A percentile compares a stretch with the other conserved stretches of the same genome.
These are phyloP conservation scores for Fraxinus cuspidata DNA, from an alignment of 257 asterid genomes.

Conservation along the genomic window DNA sequence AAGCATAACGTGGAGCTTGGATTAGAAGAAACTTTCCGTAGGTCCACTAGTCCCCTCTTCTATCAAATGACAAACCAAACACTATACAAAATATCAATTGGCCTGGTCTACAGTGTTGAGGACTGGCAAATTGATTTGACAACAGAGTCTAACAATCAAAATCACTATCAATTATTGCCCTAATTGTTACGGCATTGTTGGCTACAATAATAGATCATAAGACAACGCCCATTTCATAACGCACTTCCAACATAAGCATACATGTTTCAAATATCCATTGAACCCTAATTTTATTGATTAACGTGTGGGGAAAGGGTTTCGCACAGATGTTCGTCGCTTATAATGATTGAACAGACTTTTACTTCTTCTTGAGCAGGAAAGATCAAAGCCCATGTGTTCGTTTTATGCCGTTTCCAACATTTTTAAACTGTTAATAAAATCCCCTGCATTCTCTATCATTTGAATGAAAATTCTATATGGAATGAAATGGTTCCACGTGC, in stretches of 20 bases:
- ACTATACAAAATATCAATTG: background rate
- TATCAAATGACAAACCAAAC: background rate
- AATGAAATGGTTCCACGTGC: no score
- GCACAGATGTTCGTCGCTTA: background rate
- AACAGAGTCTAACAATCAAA: background rate
- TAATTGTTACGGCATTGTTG: background rate
- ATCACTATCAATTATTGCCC: background rate
- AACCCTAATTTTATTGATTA: no score
- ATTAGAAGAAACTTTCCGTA: no score
- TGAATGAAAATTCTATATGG: no score
- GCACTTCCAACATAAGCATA: background rate
- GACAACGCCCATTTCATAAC: background rate
- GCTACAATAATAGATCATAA: background rate
- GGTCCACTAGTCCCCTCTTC: no score
- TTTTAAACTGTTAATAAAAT: no score
- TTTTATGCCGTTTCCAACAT: no score
- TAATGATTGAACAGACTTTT: background rate
- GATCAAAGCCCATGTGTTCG: background rate
- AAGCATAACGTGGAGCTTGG: no score
- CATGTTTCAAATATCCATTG: no score
- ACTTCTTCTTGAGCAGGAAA: background rate
- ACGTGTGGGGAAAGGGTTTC: no score
- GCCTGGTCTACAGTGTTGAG: background rate
- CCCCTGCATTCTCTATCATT: no score
- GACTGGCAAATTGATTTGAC: background rate